A percentile compares a stretch with the other conserved stretches of the same genome.
Evolutionary conservation across 345 rosid genomes (phyloP).

Genomic region (Eucalyptus dawsonii): DNA sequence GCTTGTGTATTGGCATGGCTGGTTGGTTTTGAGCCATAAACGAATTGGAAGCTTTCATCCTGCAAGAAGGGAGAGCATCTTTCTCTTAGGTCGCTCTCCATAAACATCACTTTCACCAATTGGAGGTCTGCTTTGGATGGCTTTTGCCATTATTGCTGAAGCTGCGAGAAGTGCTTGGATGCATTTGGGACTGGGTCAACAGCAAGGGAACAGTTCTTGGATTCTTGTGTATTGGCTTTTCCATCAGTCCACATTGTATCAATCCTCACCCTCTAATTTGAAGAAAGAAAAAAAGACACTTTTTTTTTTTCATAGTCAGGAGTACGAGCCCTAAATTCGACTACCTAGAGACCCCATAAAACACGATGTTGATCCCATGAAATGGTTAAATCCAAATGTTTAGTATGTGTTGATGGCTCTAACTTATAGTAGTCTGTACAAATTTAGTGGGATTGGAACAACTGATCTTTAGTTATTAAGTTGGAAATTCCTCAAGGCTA

Average conservation of each 20-base stretch:
- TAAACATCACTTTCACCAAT: background rate
- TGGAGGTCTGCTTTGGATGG: background rate
- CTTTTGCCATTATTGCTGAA: background rate
- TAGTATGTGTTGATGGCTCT: background rate
- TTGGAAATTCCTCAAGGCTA: background rate
- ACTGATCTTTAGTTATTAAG: background rate
- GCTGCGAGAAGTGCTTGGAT: background rate
- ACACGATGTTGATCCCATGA: accelerated
- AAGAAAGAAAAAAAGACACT: background rate
- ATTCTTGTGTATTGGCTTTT: background rate
- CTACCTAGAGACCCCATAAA: background rate
- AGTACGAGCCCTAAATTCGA: background rate
- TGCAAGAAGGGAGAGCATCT: background rate
- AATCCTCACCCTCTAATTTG: background rate
- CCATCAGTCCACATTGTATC: background rate
- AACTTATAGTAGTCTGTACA: background rate
- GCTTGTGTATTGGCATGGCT: background rate
- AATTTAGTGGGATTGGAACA: background rate
- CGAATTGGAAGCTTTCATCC: background rate
- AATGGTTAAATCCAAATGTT: background rate
- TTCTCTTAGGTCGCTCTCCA: background rate
- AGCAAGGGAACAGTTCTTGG: background rate
- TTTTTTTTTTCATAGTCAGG: background rate
- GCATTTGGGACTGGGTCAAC: background rate
- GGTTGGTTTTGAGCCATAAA: background rate